Percentiles rank a stretch among this genome's conserved stretches.
phyloP scores from a whole-genome alignment of 176 grass and related monocot species.

The Puya raimondii region DNA sequence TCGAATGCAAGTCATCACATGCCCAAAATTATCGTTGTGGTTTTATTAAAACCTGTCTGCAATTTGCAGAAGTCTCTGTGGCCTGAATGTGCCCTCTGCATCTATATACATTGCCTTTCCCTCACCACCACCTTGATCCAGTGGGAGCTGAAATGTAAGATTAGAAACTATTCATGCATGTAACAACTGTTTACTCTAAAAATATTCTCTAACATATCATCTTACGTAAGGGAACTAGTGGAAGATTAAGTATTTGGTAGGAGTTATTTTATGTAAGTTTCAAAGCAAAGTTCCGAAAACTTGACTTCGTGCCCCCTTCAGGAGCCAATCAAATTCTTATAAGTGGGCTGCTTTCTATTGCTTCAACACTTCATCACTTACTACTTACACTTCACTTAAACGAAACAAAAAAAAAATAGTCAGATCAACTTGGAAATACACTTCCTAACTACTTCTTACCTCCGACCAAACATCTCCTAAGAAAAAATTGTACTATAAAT shows the following conservation, averaged over 20 bases:
- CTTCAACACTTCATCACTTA: too few relatives aligned
- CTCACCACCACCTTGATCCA: slow-evolving; percentile 97
- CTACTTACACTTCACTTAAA: too few relatives aligned
- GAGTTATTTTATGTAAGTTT: too few relatives aligned
- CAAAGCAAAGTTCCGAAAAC: too few relatives aligned
- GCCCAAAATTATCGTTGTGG: background rate
- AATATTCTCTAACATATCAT: background rate
- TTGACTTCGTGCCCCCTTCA: too few relatives aligned
- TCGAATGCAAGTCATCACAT: background rate
- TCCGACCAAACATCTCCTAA: too few relatives aligned
- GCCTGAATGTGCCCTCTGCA: slow-evolving; percentile 89
- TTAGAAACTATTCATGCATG: background rate
- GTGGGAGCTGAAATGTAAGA: slow-evolving; percentile 53
- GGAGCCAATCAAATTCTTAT: too few relatives aligned
- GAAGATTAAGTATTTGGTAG: background rate
- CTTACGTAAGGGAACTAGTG: background rate
- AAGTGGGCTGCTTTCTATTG: too few relatives aligned
- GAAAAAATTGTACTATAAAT: too few relatives aligned
- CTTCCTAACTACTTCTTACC: too few relatives aligned
- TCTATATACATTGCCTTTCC: slow-evolving; percentile 92
- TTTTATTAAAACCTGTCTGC: slow-evolving; percentile 51
- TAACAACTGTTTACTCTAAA: background rate
- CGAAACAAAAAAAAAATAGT: too few relatives aligned
- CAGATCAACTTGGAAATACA: too few relatives aligned
- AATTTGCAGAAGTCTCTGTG: slow-evolving; percentile 85